Evolutionary conservation across 345 rosid genomes (phyloP), one percentile per base, ranked within the genome.

Genomic region (Lepidium sativum): DNA sequence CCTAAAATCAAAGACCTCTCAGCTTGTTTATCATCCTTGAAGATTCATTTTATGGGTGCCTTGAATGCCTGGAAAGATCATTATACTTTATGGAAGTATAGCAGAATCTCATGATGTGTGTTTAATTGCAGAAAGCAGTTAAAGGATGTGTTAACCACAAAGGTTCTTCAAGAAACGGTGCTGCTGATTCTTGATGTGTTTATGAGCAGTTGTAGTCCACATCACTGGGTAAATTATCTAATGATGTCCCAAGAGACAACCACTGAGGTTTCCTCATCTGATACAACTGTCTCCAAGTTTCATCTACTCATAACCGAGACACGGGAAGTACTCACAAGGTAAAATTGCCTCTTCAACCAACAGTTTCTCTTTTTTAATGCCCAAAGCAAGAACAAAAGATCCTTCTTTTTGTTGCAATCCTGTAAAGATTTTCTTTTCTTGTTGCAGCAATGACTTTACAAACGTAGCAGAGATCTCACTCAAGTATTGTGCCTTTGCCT

Each of bases 271-370:
- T 39, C 71, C 8, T 34, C 77, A 65, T 42, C 71, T 29, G 67
- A 81, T 49, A 57, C 13, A 51, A 73, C 73, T 32, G 39, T 68
- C 42, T 68, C 83, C 74, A 85, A 84, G 69, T 85, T 86, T 67
- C 86, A 88, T 65, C 88, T 56, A 54, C 96, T 94, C 63, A 85
- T 91, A 83, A 72, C 57, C 4, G 99, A 94, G 87, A 80, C 91
- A 2, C 81, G 84, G 32, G 78, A 79, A 58, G 99, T 94, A 49
- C 61, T 94, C 56, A 76, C 79, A 60, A 88, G 99, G 97, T 94
- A 80, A 23, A 20, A 5, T 1, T 11, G 5, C 40, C 15, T 15
- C 49, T 12, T 54, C 8, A 47, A 23, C 37, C 38, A 15, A 27
- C 31, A 29, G 8, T 52, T 39, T 20, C 34, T n/a, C 8, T 27